These are phyloP conservation scores for Podosphaera xanthii DNA, from an alignment of 2,329 filamentous ascomycete genomes.

Conservation along the genomic window DNA sequence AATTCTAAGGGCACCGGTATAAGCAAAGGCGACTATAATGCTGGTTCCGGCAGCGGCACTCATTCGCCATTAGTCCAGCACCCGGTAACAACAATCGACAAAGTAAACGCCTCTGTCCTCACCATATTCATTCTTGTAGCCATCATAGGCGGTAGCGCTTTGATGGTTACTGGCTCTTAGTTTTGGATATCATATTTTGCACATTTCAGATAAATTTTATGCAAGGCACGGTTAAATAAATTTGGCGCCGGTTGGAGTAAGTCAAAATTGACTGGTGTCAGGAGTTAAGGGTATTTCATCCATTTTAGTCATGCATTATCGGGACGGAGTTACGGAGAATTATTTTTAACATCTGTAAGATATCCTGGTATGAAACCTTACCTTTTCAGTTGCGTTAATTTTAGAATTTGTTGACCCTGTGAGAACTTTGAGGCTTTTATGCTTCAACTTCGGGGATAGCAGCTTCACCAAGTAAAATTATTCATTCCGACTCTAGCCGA, in stretches of 20 bases:
- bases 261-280: not conserved
- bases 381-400: not conserved
- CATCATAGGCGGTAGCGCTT: conserved; percentile 20
- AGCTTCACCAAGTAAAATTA: too few relatives aligned
- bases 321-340: not conserved
- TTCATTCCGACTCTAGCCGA: not conserved
- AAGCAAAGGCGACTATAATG: conserved; percentile 19
- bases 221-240: not conserved
- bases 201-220: not conserved
- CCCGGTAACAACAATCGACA: conserved; percentile 28
- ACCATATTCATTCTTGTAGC: conserved; percentile 31
- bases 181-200: not conserved
- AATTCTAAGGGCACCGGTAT: conserved; percentile 31
- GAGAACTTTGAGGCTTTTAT: not conserved
- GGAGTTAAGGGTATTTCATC: not conserved
- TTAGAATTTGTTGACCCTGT: too few relatives aligned
- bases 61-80: not conserved
- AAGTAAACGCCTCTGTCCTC: conserved; percentile 42
- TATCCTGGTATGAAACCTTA: not conserved
- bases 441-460: too few relatives aligned
- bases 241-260: not conserved
- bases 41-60: not conserved
- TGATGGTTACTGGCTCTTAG: not conserved
- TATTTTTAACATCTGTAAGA: not conserved
- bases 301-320: not conserved